Evolutionary conservation across 176 grass and related monocot species (phyloP).

Genomic region (Aegilops sharonensis): DNA sequence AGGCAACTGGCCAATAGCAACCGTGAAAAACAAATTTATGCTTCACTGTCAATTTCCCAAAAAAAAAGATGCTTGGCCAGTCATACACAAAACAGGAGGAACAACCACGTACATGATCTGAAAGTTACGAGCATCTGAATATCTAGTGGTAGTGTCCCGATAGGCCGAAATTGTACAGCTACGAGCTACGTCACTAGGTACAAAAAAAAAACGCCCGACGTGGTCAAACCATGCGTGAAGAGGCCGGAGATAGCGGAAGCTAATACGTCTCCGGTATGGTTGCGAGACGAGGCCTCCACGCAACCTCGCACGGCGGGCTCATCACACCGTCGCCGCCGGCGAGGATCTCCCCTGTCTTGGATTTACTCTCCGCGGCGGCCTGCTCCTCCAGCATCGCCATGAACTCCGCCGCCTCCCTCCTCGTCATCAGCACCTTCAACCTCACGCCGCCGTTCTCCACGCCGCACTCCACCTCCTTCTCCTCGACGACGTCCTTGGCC

Average conservation of each 20-base stretch:
- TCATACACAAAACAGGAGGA: no score
- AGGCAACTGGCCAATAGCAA: no score
- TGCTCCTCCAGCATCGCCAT: slow-evolving; percentile 21
- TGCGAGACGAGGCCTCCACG: slow-evolving; percentile 35
- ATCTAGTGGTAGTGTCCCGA: no score
- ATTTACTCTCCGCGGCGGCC: background rate
- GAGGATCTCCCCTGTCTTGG: background rate
- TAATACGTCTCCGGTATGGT: slow-evolving; percentile 35
- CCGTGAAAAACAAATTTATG: no score
- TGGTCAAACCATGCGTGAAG: background rate
- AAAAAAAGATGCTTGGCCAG: no score
- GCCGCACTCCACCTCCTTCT: background rate
- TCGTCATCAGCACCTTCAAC: slow-evolving; percentile 54
- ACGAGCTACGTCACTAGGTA: no score
- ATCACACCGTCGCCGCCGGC: background rate
- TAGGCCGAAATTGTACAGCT: background rate
- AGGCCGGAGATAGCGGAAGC: background rate
- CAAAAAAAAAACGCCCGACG: no score
- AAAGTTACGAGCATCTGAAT: background rate
- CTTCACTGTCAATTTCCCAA: no score
- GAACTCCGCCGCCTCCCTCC: slow-evolving; percentile 29
- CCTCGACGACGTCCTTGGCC: no score
- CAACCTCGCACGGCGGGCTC: slow-evolving; percentile 30
- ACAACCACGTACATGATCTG: background rate
- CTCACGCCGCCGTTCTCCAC: slow-evolving; percentile 14